phyloP scores from a whole-genome alignment of 805 yeast species.

The Candida dajiaensis region DNA sequence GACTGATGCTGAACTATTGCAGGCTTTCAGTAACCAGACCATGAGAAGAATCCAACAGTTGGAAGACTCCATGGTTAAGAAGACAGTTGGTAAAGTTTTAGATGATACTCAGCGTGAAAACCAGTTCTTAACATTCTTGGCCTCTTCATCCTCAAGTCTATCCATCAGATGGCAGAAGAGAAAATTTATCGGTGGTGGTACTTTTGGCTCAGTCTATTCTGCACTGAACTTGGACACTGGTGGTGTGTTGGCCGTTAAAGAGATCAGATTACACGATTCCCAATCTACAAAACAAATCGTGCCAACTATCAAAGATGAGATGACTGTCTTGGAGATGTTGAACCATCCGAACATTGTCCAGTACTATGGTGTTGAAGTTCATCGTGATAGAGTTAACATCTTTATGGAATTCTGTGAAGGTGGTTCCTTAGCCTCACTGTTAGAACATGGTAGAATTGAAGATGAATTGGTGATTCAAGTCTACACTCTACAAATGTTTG shows the following conservation, averaged over 20 bases:
- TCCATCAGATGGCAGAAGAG: conserved; percentile 98
- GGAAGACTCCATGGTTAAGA: conserved; percentile 43
- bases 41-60: conserved; percentile 58
- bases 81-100: conserved; percentile 74
- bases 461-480: conserved; percentile 91
- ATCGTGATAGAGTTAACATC: conserved; percentile 87
- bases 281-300: conserved; percentile 80
- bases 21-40: conserved; percentile 60
- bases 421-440: conserved; percentile 79
- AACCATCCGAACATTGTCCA: conserved; percentile 96
- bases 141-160: conserved; percentile 83
- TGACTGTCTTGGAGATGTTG: conserved; percentile 92
- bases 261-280: conserved; percentile 83
- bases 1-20: conserved; percentile 46
- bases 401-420: conserved; percentile 98
- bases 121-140: conserved; percentile 78
- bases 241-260: conserved; percentile 95
- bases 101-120: conserved; percentile 86
- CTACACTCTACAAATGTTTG: conserved; percentile 86
- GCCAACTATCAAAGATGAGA: conserved; percentile 89
- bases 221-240: conserved; percentile 93
- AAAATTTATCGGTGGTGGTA: conserved; percentile 87
- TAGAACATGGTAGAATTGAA: conserved; percentile 90
- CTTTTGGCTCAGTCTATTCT: conserved; percentile 91
- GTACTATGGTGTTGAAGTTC: conserved; percentile 95